Conservation (phyloP, 2,329 filamentous ascomycete species). For the Neurospora crassa region DNA sequence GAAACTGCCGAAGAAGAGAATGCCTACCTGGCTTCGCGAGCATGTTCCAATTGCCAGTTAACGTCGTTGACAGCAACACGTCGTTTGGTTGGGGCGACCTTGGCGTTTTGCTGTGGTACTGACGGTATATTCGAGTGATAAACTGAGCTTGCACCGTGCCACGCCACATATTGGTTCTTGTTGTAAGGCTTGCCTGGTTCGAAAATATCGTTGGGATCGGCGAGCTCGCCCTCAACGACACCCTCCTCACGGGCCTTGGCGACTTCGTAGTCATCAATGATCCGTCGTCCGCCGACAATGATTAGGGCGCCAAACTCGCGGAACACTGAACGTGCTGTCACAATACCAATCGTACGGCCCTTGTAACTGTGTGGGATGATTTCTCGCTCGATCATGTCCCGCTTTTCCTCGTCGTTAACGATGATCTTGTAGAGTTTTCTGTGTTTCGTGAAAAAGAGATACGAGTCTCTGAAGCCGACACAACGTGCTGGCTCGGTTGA, state of each 20-base stretch:
- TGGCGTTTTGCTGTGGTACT: constrained; percentile 65
- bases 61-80: constrained; percentile 82
- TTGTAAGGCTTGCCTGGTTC: constrained; percentile 83
- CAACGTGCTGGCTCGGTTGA: constrained; percentile 95
- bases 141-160: constrained; percentile 93
- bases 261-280: constrained; percentile 86
- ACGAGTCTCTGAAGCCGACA: constrained; percentile 94
- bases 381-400: constrained; percentile 87
- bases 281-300: constrained; percentile 77
- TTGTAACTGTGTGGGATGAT: constrained; percentile 99
- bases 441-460: constrained; percentile 98
- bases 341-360: constrained; percentile 90
- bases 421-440: constrained; percentile 96
- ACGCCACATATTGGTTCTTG: constrained; percentile 97
- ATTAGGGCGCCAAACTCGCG: constrained; percentile 93
- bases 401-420: constrained; percentile 93
- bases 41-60: constrained; percentile 97
- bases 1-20: not conserved
- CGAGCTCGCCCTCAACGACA: constrained; percentile 77
- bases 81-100: constrained; percentile 65
- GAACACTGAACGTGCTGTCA: constrained; percentile 93
- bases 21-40: constrained; percentile 74
- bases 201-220: constrained; percentile 78
- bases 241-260: constrained; percentile 65
- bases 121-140: constrained; percentile 78